Evolutionary conservation across 2,329 filamentous ascomycete species (phyloP), one percentile per base, ranked within the genome.

Genomic region (Neonectria punicea): DNA sequence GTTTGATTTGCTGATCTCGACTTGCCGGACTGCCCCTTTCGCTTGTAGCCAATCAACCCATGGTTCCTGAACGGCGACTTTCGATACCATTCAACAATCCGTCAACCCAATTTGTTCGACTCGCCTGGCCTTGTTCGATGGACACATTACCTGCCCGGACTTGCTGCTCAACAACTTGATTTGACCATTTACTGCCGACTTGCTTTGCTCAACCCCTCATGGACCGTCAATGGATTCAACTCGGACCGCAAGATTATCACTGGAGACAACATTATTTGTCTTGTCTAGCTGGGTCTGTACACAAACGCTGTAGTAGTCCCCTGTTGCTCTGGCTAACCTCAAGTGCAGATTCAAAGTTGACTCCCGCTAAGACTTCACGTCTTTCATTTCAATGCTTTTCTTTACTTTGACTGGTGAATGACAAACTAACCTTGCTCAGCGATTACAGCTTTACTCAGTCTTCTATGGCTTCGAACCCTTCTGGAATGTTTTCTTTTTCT

Each of bases 341-440:
- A 4, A 1, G 20, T 66, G 70, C 75, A 88, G 85, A 81, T 80
- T 83, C 86, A 87, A 87, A 88, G 86, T 85, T 88, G 86, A 84
- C 74, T 78, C 79, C 80, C 74, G 78, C 76, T 80, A 74, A 77
- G 66, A 61, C 60, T 54, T 22, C 5, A 13, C 58, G 61, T 70
- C 65, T 76, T 70, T 66, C 75, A 73, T 76, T 74, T 71, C 72
- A 64, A 71, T 72, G 72, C 71, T 73, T 73, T 67, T 56, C 30
- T 65, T 70, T 76, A 75, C 68, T 72, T 73, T 70, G 75, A 69
- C 70, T 75, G 80, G 80, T 80, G 80, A 81, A 86, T 80, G 83
- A 82, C 76, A 10, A 85, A 89, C 86, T 89, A 84, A 89, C 85
- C 80, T 77, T 74, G 76, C 74, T 70, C 81, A 87, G 85, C 83